Base-by-base conservation (phyloP, 2,329 filamentous ascomycete genomes). In the Aspergillus uvarum region DNA sequence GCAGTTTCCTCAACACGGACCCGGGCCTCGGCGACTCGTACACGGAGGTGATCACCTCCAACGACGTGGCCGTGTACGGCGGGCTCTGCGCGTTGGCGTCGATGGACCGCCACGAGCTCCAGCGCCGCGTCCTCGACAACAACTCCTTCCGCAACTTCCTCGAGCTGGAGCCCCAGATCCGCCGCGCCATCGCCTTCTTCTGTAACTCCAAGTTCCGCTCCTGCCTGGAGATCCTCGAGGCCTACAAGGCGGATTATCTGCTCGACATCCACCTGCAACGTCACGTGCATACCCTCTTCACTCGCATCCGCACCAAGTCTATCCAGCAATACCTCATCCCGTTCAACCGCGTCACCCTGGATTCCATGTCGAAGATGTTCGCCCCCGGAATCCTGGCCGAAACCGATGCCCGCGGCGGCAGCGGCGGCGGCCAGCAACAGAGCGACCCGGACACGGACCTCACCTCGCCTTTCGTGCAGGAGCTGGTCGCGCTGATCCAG, bases 261-360 rank as follows among this genome's bases (percentile, higher is more conserved):
- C 85, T 98, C 5, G 95, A 99, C 71, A 80, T 96, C 21, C 89
- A 96, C 74, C 84, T 99, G 6, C 88, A 90, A 60, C 85, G 83
- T 63, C 90, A 96, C 65, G 81, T 97, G 19, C 72, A 83, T 42
- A 77, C 80, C 1, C 81, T 99, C 21, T 95, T 93, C 77, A 80
- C 83, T 11, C 80, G 82, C 51, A 92, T 99, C 67, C 87, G 95
- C 60, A 90, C 85, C 70, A 97, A 97, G 79, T 94, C 93, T 70
- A 97, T 99, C 60, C 86, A 93, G 24, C 91, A 96, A 71, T 98
- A 97, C 77, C 89, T 96, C 68, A 83, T 91, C 24, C 93, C 95
- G 0, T 99, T 96, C 75, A 96, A 89, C 47, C 89, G 88, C 65
- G 92, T 97, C 62, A 93, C 90, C 0, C 81, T 98, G 4, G 83